Evolutionary conservation across 2,329 filamentous ascomycete species (phyloP).

Genomic region (Exophiala sideris): DNA sequence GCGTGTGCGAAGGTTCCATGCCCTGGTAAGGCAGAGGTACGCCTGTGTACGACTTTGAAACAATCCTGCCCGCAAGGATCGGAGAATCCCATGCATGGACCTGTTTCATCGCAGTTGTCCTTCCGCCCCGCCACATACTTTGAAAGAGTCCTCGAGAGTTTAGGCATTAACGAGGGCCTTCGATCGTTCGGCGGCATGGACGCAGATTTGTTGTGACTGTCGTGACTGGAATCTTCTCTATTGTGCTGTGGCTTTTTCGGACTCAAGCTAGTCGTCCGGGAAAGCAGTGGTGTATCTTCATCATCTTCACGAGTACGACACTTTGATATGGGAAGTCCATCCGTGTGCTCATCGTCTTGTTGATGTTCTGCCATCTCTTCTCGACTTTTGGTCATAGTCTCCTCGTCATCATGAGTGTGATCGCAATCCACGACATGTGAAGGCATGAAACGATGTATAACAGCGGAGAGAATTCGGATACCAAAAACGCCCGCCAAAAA

Average conservation of each 20-base stretch:
- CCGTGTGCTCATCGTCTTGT: constrained; percentile 28
- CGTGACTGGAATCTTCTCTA: not conserved
- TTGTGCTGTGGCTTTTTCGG: constrained; percentile 10
- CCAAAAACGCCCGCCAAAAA: constrained; percentile 48
- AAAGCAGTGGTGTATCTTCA: constrained; percentile 29
- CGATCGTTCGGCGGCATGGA: constrained; percentile 23
- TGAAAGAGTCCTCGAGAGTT: constrained; percentile 42
- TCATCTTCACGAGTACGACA: constrained; percentile 10
- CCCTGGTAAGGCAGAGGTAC: constrained; percentile 19
- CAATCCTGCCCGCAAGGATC: constrained; percentile 61
- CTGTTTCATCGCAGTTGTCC: constrained; percentile 53
- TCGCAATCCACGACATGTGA: constrained; percentile 48
- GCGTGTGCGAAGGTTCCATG: constrained; percentile 15
- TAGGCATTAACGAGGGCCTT: constrained; percentile 35
- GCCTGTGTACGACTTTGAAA: constrained; percentile 45
- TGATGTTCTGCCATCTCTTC: constrained; percentile 27
- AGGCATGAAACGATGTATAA: constrained; percentile 48
- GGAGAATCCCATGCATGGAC: constrained; percentile 60
- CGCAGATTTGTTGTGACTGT: constrained; percentile 11
- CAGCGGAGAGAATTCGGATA: constrained; percentile 44
- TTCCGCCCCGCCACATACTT: constrained; percentile 50
- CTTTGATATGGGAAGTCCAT: constrained; percentile 17
- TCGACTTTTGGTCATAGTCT: constrained; percentile 33
- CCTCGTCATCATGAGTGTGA: constrained; percentile 42
- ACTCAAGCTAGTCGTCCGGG: constrained; percentile 19